phyloP scores from a whole-genome alignment of 441 rosid genomes.

The Capsella rubella region DNA sequence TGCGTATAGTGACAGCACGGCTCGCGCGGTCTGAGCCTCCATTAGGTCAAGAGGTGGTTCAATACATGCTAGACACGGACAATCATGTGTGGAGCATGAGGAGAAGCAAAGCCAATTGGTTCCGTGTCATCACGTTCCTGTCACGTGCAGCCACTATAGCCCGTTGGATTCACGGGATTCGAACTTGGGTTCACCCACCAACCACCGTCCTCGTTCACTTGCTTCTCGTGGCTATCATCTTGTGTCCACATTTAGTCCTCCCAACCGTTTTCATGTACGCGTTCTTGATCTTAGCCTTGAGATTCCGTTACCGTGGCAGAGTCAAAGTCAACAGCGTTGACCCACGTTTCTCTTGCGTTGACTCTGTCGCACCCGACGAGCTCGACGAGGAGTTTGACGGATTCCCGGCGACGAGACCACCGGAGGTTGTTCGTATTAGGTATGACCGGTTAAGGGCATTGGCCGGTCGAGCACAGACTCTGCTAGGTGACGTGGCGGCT shows the following conservation, averaged over 20 bases:
- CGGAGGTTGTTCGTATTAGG: slow-evolving; percentile 55
- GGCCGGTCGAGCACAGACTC: slow-evolving; percentile 69
- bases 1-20: slow-evolving; percentile 63
- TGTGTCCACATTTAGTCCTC: slow-evolving; percentile 66
- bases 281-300: slow-evolving; percentile 53
- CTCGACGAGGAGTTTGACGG: slow-evolving; percentile 77
- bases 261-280: slow-evolving; percentile 76
- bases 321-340: slow-evolving; percentile 55
- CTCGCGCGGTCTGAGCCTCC: slow-evolving; percentile 71
- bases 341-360: slow-evolving; percentile 59
- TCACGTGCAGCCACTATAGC: slow-evolving; percentile 55
- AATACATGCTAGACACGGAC: slow-evolving; percentile 65
- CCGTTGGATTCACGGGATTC: slow-evolving; percentile 62
- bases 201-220: slow-evolving; percentile 62
- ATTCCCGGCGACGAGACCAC: slow-evolving; percentile 54
- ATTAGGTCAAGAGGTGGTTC: slow-evolving; percentile 71
- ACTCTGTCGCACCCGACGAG: slow-evolving; percentile 59
- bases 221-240: slow-evolving; percentile 56
- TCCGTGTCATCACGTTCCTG: slow-evolving; percentile 61
- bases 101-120: slow-evolving; percentile 75
- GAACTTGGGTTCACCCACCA: slow-evolving; percentile 64
- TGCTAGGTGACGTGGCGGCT: slow-evolving; percentile 69
- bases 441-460: slow-evolving; percentile 67
- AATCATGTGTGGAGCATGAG: slow-evolving; percentile 78
- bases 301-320: slow-evolving; percentile 60